Evolutionary conservation across 2,329 filamentous ascomycete genomes (phyloP).

Genomic region (Fusarium torulosum): DNA sequence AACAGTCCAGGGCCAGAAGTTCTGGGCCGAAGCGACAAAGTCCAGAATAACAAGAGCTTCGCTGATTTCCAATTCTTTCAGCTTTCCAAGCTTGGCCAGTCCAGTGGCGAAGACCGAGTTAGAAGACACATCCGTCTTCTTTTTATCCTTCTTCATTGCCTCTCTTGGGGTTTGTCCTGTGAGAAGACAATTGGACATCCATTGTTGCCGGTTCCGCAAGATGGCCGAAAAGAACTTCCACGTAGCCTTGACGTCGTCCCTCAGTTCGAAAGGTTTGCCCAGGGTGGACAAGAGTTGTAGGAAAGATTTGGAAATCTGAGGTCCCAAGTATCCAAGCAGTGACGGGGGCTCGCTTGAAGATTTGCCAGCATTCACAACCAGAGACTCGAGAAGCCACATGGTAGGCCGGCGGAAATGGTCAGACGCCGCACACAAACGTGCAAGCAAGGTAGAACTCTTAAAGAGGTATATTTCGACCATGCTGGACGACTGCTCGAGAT

Average conservation of each 20-base stretch:
- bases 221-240: constrained; percentile 91
- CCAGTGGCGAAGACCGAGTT: constrained; percentile 81
- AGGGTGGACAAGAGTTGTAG: constrained; percentile 81
- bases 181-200: constrained; percentile 93
- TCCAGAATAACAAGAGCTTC: constrained; percentile 82
- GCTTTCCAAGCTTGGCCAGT: constrained; percentile 74
- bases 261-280: constrained; percentile 78
- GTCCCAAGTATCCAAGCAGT: constrained; percentile 88
- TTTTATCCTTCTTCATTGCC: constrained; percentile 69
- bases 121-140: constrained; percentile 62
- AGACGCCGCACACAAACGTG: constrained; percentile 79
- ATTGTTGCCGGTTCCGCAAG: constrained; percentile 90
- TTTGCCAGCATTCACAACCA: constrained; percentile 78
- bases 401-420: constrained; percentile 75
- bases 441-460: constrained; percentile 80
- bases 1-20: constrained; percentile 96
- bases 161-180: constrained; percentile 88
- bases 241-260: constrained; percentile 73
- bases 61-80: constrained; percentile 72
- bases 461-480: constrained; percentile 83
- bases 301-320: constrained; percentile 86
- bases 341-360: constrained; percentile 85
- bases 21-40: constrained; percentile 89
- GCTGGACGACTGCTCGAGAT: constrained; percentile 71
- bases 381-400: constrained; percentile 76